Base-by-base conservation (phyloP, 1,284 basidiomycete genomes). In the Moesziomyces sp. region DNA sequence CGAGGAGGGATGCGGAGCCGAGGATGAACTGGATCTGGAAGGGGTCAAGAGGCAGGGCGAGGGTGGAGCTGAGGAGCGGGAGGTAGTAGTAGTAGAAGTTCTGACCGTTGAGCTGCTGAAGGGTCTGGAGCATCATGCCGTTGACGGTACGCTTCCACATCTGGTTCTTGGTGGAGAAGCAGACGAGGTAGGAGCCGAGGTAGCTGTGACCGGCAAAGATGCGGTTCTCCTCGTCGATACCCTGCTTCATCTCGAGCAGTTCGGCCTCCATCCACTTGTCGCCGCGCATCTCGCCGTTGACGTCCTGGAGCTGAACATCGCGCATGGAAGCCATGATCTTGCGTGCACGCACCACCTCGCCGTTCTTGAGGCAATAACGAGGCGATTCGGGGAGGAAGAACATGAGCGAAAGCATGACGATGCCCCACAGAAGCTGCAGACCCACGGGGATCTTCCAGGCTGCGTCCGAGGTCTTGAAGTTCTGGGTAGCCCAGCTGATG, bases 71-170 rank as follows among this genome's bases (percentile, higher is more conserved):
- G 87, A 93, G 93, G 0, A 90, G 91, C 59, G 92, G 91, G 11
- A 77, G 64, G 56, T 80, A 86, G 83, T 89, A 90, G 87, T 92
- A 92, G 86, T 93, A 92, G 85, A 93, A 93, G 88, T 93, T 93
- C 88, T 92, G 88, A 61, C 83, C 78, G 74, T 82, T 82, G 54
- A 85, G 80, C 85, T 94, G 92, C 85, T 93, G 92, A 88, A 88
- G 89, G 47, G 88, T 89, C 84, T 92, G 91, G 77, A 92, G 87
- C 49, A 78, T 59, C 62, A 85, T 85, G 61, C 92, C 93, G 45
- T 91, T 90, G 77, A 92, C 85, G 45, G 92, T 93, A 65, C 93
- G 90, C 81, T 91, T 88, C 72, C 88, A 87, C 80, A 91, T 88
- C 84, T 89, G 91, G 85, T 84, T 82, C 57, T 90, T 65, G 42